These are phyloP conservation scores for Tephrocybe sp. DNA, from an alignment of 768 basidiomycete species.

Conservation along the genomic window DNA sequence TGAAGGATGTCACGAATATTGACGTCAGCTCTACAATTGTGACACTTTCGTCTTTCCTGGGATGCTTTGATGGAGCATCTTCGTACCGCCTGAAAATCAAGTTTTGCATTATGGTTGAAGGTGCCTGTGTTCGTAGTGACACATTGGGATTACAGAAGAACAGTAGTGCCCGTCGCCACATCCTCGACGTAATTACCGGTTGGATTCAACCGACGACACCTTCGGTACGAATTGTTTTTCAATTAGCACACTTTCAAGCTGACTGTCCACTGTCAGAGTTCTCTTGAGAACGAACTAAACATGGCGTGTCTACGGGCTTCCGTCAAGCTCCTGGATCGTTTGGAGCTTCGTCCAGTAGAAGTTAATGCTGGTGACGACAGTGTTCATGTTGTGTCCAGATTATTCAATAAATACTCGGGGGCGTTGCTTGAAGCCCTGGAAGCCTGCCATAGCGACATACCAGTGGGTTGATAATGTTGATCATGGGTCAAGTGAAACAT, in stretches of 20 bases:
- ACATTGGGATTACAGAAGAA: conserved; percentile 67
- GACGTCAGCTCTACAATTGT: conserved; percentile 64
- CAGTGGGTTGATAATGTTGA: conserved; percentile 31
- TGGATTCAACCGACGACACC: conserved; percentile 62
- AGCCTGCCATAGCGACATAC: conserved; percentile 44
- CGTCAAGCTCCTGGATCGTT: conserved; percentile 73
- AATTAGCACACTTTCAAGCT: too few relatives aligned
- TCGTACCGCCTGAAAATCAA: conserved; percentile 70
- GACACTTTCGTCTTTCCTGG: conserved; percentile 63
- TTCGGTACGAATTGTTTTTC: conserved; percentile 43
- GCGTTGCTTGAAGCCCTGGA: conserved; percentile 65
- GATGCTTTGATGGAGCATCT: conserved; percentile 53
- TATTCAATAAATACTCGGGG: conserved; percentile 78
- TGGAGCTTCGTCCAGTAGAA: conserved; percentile 64
- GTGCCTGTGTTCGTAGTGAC: conserved; percentile 62
- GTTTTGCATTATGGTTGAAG: conserved; percentile 73
- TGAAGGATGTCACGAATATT: conserved; percentile 61
- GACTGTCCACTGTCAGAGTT: conserved; percentile 24
- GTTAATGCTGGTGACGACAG: conserved; percentile 60
- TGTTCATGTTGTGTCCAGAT: conserved; percentile 67
- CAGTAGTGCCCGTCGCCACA: conserved; percentile 60
- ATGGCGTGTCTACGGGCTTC: conserved; percentile 70
- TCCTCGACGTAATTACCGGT: conserved; percentile 75
- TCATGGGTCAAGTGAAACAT: neutral
- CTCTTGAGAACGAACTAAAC: conserved; percentile 66